Base-by-base conservation (phyloP, 805 yeast species). In the Candida ponderosae region DNA sequence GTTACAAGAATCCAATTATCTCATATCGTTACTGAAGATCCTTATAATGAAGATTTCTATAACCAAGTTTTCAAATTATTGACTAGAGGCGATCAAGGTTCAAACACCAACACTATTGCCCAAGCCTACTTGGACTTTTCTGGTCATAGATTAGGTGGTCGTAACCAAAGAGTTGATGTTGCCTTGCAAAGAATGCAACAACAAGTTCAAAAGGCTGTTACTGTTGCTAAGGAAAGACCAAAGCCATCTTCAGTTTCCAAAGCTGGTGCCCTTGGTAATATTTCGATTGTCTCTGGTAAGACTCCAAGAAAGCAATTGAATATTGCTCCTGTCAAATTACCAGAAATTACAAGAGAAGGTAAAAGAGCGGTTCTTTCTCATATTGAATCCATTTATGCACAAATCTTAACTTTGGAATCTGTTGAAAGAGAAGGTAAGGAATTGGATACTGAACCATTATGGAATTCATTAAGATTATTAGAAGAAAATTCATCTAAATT, bases 181-280 rank as follows among this genome's bases (percentile, higher is more conserved):
- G 96, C 96, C 1, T 70, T 89, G 52, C 96, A 86, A 66, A 80
- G 97, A 69, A 86, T 93, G 96, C 97, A 90, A 64, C 96, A 88
- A 58, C 97, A 90, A 65, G 96, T 90, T 37, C 94, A 88, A 54
- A 86, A 84, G 53, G 97, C 97, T 14, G 97, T 90, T 15, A 84
- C 90, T 38, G 90, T 86, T 29, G 98, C 97, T 18, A 85, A 86
- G 56, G 96, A 87, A 52, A 76, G 87, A 64, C 82, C 86, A 37
- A 79, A 79, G 62, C 64, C 72, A 29, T 70, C 72, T 31, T 79
- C 72, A 44, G 76, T 76, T 48, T 76, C 77, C 23, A 68, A 72
- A 32, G 95, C 81, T 53, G 96, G 96, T 50, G 93, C 95, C 2
- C 68, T 90, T 41, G 97, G 97, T 48, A 85, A 81, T 61, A 82